Conservation (phyloP, 73 alveolate genomes). For the Paramecium pentaurelia region DNA sequence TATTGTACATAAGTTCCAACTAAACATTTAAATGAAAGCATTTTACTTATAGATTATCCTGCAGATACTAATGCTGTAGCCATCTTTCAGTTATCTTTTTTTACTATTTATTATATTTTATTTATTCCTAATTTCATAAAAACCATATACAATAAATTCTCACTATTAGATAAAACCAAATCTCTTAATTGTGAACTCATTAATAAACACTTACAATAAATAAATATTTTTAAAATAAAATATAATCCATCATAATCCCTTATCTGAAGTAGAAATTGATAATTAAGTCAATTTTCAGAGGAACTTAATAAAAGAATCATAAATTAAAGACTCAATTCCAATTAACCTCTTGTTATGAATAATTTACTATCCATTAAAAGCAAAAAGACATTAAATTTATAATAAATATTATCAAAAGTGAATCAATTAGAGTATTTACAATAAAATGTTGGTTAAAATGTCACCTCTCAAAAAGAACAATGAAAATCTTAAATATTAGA, state of each 20-base stretch:
- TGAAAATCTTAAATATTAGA: neutral
- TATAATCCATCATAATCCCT: neutral
- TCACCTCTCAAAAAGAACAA: neutral
- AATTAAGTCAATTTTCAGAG: neutral
- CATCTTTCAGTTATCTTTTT: constrained; percentile 44
- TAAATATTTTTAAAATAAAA: neutral
- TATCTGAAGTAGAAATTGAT: neutral
- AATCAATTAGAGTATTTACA: too few relatives aligned
- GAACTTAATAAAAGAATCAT: neutral
- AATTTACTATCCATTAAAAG: neutral
- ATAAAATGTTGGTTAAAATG: too few relatives aligned
- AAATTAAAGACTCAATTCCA: neutral
- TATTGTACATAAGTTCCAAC: constrained; percentile 36
- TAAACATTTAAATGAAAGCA: neutral
- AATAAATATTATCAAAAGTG: too few relatives aligned
- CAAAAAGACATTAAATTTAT: neutral
- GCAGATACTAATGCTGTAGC: constrained; percentile 46
- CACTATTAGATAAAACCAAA: neutral
- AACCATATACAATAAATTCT: neutral
- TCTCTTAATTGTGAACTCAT: neutral
- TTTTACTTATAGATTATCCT: constrained; percentile 34
- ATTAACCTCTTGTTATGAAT: neutral
- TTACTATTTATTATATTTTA: neutral
- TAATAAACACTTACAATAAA: neutral
- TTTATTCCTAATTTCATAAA: neutral